These are phyloP conservation scores for Telfairia occidentalis DNA, from an alignment of 331 rosid genomes.

Conservation along the genomic window DNA sequence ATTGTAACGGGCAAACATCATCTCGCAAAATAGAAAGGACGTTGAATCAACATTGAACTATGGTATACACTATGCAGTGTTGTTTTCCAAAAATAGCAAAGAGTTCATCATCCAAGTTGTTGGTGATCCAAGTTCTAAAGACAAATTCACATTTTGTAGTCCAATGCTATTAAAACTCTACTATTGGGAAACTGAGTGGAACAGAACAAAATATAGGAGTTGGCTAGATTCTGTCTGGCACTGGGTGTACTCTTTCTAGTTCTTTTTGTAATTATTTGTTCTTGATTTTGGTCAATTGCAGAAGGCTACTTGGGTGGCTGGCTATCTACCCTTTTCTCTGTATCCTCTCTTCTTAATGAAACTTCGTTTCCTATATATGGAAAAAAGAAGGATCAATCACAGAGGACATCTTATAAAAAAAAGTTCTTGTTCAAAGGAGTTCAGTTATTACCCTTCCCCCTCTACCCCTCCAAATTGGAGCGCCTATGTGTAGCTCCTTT, in stretches of 20 bases:
- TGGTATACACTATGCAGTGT: not conserved
- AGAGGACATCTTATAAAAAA: not conserved
- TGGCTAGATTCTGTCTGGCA: not conserved
- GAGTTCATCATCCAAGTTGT: not conserved
- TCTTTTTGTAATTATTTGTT: not conserved
- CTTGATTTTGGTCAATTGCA: not conserved
- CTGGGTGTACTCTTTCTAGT: not conserved
- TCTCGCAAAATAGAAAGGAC: not conserved
- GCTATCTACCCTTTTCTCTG: not conserved
- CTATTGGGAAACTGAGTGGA: not conserved
- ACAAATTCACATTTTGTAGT: not conserved
- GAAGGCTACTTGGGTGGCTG: not conserved
- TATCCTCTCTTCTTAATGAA: not conserved
- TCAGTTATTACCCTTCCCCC: not conserved
- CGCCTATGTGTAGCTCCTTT: not conserved
- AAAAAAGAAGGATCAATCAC: not conserved
- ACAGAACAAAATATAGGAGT: not conserved
- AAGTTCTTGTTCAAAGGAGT: not conserved
- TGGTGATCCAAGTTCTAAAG: not conserved
- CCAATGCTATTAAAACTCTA: not conserved
- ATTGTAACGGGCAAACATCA: not conserved
- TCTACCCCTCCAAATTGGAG: not conserved
- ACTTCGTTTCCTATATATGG: not conserved
- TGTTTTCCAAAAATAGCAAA: not conserved
- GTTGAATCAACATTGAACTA: not conserved